phyloP scores from a whole-genome alignment of 2,329 filamentous ascomycete genomes.

The Trichoderma sp. region DNA sequence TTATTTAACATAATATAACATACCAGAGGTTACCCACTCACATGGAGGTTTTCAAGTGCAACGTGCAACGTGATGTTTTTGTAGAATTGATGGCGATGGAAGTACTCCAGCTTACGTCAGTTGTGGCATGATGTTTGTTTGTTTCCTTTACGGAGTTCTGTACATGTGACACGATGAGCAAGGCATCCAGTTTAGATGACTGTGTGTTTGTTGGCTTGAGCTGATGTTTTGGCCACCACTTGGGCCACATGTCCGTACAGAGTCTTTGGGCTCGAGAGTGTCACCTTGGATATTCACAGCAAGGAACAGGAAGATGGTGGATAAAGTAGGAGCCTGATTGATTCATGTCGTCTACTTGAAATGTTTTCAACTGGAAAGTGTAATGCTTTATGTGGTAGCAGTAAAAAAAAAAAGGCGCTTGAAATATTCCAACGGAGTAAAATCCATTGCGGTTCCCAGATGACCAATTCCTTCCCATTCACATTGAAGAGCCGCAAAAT shows the following conservation, averaged over 20 bases:
- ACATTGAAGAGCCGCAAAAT: too few species aligned
- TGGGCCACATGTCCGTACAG: neutral
- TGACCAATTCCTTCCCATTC: neutral
- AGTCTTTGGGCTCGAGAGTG: neutral
- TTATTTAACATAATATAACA: constrained; percentile 48
- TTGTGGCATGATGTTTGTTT: neutral
- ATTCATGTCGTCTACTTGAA: neutral
- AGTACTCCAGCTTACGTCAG: neutral
- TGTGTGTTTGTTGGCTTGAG: neutral
- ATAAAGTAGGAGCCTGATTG: neutral
- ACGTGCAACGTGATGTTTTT: neutral
- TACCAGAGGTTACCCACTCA: constrained; percentile 68
- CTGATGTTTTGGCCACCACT: neutral
- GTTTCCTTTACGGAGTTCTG: neutral
- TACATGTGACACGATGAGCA: neutral
- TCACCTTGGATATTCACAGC: neutral
- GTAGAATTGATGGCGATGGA: neutral
- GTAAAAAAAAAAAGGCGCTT: neutral
- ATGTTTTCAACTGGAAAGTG: neutral
- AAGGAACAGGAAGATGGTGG: neutral
- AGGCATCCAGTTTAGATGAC: neutral
- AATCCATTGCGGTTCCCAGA: too few species aligned
- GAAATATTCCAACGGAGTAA: neutral
- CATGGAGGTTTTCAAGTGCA: neutral
- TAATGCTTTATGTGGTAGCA: neutral